Evolutionary conservation across 1,284 basidiomycete species (phyloP).

Genomic region (Meripilus lineatus): DNA sequence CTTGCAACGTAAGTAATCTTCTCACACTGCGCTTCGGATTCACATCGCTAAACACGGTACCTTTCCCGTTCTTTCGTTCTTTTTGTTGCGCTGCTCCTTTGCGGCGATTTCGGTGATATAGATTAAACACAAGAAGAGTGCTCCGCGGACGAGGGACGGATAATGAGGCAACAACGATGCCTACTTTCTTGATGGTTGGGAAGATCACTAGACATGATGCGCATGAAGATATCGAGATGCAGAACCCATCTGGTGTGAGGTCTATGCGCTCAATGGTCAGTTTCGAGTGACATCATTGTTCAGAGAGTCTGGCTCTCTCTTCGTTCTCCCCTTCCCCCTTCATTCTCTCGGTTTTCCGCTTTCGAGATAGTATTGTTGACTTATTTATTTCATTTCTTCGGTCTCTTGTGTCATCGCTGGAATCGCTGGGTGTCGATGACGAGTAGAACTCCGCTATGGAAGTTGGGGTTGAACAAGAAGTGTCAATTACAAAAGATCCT

Average conservation of each 20-base stretch:
- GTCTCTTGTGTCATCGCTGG: too few relatives aligned
- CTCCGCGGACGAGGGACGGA: conserved; percentile 42
- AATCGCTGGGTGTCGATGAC: too few relatives aligned
- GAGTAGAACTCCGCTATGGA: too few relatives aligned
- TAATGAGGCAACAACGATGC: conserved; percentile 29
- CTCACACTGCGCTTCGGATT: neutral
- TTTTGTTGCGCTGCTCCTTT: too few relatives aligned
- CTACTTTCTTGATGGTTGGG: conserved; percentile 39
- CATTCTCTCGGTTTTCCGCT: neutral
- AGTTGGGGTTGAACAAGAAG: conserved; percentile 15
- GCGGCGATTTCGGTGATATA: too few relatives aligned
- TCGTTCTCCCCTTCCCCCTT: neutral
- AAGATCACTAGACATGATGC: conserved; percentile 19
- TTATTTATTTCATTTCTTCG: neutral
- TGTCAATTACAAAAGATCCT: conserved; percentile 14
- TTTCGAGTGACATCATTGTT: conserved; percentile 9
- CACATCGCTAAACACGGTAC: too few relatives aligned
- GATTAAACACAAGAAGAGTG: conserved; percentile 40
- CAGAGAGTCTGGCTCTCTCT: neutral
- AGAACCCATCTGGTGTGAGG: neutral
- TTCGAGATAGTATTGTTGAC: neutral
- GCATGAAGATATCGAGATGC: conserved; percentile 14
- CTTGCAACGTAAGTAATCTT: conserved; percentile 50
- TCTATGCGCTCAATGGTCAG: conserved; percentile 2
- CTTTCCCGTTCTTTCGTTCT: conserved; percentile 4